Base-by-base conservation (phyloP, 2,329 filamentous ascomycete species). In the Ophiostoma fasciatum region DNA sequence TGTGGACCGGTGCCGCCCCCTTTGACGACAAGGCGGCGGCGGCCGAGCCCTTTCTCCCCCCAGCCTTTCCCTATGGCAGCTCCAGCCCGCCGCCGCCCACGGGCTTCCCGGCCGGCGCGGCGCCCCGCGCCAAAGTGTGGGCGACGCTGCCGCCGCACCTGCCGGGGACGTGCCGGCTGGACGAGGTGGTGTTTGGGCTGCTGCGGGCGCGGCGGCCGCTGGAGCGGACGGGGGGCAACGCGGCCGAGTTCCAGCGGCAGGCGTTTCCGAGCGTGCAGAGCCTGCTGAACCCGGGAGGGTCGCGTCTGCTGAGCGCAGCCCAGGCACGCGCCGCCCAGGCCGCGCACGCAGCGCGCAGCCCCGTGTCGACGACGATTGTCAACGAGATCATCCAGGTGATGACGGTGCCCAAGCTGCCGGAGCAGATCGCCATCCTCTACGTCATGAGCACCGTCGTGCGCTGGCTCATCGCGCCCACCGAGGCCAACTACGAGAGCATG, bases 401-500 rank as follows among this genome's bases (percentile, higher is more conserved):
- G 34, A 36, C 28, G 2, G 34, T 36, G 15, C 28, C 28, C 14
- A 36, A 28, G 5, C 28, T 36, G 15, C 34, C 28, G 10, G 36
- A 38, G 13, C 31, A 33, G 13, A 28, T 38, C n/a, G 31, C 36
- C 31, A 30, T 34, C 10, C 14, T 31, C 7, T 35, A 38, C n/a
- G 22, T 34, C 21, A 33, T 38, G 31, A 13, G 18, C 12, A 13
- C 27, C 15, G 30, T 38, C 9, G 19, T 35, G 20, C 31, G 31
- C 10, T 38, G 36, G 36, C 32, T 34, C 21, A 30, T 38, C 27
- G 30, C 30, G 19, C 31, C 21, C 12, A 31, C 31, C 20, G 31
- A 35, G 31, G 14, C 20, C 19, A 38, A 30, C 27, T 38, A 38
- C 17, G 32, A 34, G 25, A 29, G 21, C 35, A 30, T 45, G 13